Base-by-base conservation (phyloP, 1,139 yeast species). In the Sugiyamaella paludigena region DNA sequence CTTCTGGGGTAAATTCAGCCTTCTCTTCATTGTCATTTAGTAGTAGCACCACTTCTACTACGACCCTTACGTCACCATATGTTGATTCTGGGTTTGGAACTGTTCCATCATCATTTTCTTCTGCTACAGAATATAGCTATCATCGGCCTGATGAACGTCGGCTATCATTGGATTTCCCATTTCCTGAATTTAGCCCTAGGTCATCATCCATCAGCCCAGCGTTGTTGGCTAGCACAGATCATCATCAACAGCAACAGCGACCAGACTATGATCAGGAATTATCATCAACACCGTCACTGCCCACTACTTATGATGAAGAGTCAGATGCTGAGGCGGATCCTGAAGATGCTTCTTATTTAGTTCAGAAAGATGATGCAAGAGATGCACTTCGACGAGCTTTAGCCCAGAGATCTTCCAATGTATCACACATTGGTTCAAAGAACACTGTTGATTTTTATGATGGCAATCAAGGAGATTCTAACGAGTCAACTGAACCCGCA, bases 371-470 rank as follows among this genome's bases (percentile, higher is more conserved):
- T 29, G 45, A 42, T 16, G 47, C 47, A n/a, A 30, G 47, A 12
- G 47, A 43, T 12, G 47, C 47, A 4, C 42, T 43, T 13, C 41
- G 47, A 7, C 35, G 47, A 15, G 40, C 45, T 5, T 35, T 42
- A 11, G 45, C 45, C 8, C 44, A 33, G n/a, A 13, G 45, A n/a
- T 35, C 45, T 15, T 35, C 45, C 13, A 36, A 29, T 15, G 19
- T 35, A 42, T 11, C 33, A 13, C 19, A 31, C 39, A 41, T 38
- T 13, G 29, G 15, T 19, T 29, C 36, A n/a, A 28, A 34, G 19
- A 34, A 16, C 10, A 16, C 15, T 19, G 37, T 32, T 3, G 44
- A 40, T 26, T 27, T 26, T 24, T 33, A 37, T 11, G 44, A 41
- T 19, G 33, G 34, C 9, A 38, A 41, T 19, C 24, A 19, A 5